These are phyloP conservation scores for Fusarium acutatum DNA, from an alignment of 2,329 filamentous ascomycete genomes.

Conservation along the genomic window DNA sequence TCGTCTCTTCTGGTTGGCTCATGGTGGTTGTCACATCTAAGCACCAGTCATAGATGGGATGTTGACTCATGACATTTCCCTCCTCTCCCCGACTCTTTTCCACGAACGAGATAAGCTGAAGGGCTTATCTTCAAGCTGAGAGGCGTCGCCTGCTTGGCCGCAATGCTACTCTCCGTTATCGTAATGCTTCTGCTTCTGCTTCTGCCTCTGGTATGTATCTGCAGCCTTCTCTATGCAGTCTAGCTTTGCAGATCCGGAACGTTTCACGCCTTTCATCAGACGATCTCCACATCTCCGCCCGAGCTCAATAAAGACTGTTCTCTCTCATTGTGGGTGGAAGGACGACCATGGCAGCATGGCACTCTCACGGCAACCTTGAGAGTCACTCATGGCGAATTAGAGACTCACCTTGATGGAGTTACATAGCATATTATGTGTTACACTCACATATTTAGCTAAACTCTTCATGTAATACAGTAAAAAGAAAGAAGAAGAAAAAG, in stretches of 20 bases:
- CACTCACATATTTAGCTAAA: neutral
- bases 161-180: neutral
- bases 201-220: constrained; percentile 4
- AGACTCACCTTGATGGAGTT: constrained; percentile 8
- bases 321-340: neutral
- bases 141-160: constrained; percentile 11
- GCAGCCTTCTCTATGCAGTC: constrained; percentile 19
- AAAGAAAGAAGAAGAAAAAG: neutral
- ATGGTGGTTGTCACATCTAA: constrained; percentile 15
- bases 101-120: constrained; percentile 14
- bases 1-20: constrained; percentile 13
- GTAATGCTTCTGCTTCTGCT: neutral
- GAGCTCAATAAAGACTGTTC: neutral
- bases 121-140: constrained; percentile 15
- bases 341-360: neutral
- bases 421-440: neutral
- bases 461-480: neutral
- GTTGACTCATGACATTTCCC: constrained; percentile 30
- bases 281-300: constrained; percentile 11
- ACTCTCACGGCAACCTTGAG: constrained; percentile 13
- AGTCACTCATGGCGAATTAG: neutral
- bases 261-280: constrained; percentile 2
- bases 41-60: constrained; percentile 19
- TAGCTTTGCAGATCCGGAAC: constrained; percentile 29
- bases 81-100: constrained; percentile 6